Conservation (phyloP, 208 protist genomes). For the Phytomonas sp. region DNA sequence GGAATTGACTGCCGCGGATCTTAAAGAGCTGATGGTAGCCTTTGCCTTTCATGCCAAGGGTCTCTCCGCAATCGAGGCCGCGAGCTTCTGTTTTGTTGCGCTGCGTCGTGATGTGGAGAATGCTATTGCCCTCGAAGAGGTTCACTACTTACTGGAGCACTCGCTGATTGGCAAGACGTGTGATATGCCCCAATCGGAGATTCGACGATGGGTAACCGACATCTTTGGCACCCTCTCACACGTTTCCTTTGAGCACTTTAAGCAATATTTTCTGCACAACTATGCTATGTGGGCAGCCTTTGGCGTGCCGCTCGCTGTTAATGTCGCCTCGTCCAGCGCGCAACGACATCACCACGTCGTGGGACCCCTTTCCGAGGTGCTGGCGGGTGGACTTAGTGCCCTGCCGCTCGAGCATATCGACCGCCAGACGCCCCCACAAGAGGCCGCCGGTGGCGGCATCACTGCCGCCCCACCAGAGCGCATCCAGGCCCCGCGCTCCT, state of each 20-base stretch:
- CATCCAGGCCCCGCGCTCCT: background rate
- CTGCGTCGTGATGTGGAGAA: constrained; percentile 72
- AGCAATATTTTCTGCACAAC: constrained; percentile 59
- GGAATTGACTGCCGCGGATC: constrained; percentile 30
- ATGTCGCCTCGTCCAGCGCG: constrained; percentile 18
- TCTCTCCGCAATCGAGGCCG: constrained; percentile 48
- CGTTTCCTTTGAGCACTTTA: constrained; percentile 64
- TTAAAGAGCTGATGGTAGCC: constrained; percentile 65
- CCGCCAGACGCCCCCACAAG: background rate
- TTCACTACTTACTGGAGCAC: constrained; percentile 69
- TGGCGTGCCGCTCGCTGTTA: constrained; percentile 52
- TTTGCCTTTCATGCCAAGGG: constrained; percentile 53
- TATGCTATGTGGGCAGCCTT: constrained; percentile 71
- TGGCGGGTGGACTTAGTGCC: background rate
- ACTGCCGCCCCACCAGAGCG: background rate
- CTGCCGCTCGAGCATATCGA: background rate
- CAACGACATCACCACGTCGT: constrained; percentile 32
- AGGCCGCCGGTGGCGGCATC: background rate
- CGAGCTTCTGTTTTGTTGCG: constrained; percentile 78
- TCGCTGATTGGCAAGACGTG: constrained; percentile 61
- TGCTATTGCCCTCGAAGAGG: constrained; percentile 56
- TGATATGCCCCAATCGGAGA: constrained; percentile 61
- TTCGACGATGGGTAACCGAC: constrained; percentile 54
- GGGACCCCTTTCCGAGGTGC: background rate
- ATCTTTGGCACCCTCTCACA: constrained; percentile 36